Percentiles rank a stretch among this genome's conserved stretches.
Conservation (phyloP, 257 asterid genomes). For the Mitragyna speciosa region DNA sequence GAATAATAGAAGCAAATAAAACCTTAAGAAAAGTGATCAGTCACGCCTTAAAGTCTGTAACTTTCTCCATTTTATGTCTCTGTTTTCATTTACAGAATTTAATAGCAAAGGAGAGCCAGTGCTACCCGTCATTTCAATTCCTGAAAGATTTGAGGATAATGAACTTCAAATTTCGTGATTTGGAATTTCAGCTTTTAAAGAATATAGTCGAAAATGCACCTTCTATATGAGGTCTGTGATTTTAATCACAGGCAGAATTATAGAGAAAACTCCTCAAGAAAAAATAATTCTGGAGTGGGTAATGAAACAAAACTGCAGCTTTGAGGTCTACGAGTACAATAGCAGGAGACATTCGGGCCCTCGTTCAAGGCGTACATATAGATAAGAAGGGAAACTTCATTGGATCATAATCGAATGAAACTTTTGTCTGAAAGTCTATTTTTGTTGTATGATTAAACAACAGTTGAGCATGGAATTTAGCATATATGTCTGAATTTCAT, state of each 20-base stretch:
- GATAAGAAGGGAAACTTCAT: no score
- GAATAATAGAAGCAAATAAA: no score
- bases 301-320: not conserved
- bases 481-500: no score
- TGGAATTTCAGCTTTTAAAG: constrained; percentile 18
- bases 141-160: constrained; percentile 23
- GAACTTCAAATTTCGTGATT: constrained; percentile 27
- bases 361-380: no score
- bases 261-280: not conserved
- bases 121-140: constrained; percentile 3
- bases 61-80: no score
- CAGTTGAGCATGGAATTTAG: no score
- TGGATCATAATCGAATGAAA: no score
- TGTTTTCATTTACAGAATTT: no score
- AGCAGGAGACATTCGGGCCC: not conserved
- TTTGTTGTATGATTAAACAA: no score
- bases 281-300: not conserved
- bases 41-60: no score
- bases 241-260: not conserved
- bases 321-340: not conserved
- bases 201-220: constrained; percentile 27
- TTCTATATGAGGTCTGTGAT: not conserved
- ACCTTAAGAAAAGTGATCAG: no score
- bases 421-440: no score
- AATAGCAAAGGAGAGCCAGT: constrained; percentile 7